Evolutionary conservation across 1,284 basidiomycete genomes (phyloP).

Genomic region (Melampsora larici-populina): DNA sequence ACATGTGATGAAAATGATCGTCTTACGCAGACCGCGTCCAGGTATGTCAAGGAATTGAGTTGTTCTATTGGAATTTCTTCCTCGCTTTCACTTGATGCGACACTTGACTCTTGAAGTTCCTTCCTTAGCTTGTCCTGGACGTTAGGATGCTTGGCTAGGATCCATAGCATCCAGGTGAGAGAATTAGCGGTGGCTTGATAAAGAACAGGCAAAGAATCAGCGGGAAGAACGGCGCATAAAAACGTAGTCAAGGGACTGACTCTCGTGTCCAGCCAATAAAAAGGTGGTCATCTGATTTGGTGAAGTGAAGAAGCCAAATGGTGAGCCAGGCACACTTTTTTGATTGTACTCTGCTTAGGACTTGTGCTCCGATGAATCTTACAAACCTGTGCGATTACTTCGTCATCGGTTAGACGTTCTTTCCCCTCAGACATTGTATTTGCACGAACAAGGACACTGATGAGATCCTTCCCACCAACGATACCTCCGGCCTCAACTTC

Average conservation of each 20-base stretch:
- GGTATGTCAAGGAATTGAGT: not conserved
- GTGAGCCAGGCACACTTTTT: slow-evolving; percentile 25
- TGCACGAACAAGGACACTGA: slow-evolving; percentile 38
- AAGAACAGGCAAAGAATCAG: too few relatives aligned
- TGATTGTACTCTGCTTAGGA: slow-evolving; percentile 45
- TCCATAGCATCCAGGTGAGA: slow-evolving; percentile 69
- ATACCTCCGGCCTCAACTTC: slow-evolving; percentile 14
- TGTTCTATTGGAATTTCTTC: not conserved
- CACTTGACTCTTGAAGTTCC: slow-evolving; percentile 52
- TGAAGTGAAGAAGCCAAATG: slow-evolving; percentile 44
- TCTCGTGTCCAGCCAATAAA: too few relatives aligned
- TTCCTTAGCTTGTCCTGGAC: slow-evolving; percentile 63
- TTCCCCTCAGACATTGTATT: slow-evolving; percentile 6
- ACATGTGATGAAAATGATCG: not conserved
- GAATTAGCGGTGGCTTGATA: slow-evolving; percentile 63
- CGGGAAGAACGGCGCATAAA: too few relatives aligned
- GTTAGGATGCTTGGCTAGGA: slow-evolving; percentile 61
- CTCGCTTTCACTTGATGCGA: not conserved
- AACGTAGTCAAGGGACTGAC: too few relatives aligned
- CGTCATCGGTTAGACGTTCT: not conserved
- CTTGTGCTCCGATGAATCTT: slow-evolving; percentile 42
- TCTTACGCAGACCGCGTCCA: not conserved
- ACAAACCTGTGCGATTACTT: slow-evolving; percentile 13
- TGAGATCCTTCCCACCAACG: slow-evolving; percentile 27
- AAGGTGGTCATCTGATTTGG: slow-evolving; percentile 49